Evolutionary conservation across 2,329 filamentous ascomycete genomes (phyloP), one percentile per base, ranked within the genome.

Genomic region (Trichoderma lentiforme): DNA sequence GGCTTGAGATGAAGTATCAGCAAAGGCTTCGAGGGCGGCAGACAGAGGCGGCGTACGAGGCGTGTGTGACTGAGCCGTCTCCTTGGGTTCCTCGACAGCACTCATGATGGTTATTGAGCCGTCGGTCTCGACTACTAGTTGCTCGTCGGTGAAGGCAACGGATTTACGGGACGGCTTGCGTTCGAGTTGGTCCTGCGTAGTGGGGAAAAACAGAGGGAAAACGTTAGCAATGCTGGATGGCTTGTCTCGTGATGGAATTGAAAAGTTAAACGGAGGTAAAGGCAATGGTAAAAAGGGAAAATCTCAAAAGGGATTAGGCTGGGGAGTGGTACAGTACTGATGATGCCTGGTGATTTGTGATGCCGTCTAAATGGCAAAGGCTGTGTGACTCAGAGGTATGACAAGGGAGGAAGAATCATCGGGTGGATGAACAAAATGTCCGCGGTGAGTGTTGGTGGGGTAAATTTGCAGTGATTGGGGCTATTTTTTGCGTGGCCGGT

Each of bases 141-240:
- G 89, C 79, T 93, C 93, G 83, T 96, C 93, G 81, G 92, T 95
- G 83, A 98, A 98, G 75, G 94, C 91, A 79, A 98, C 95, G 61
- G 94, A 97, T 85, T 98, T 97, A 84, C 95, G 92, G 79, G 92
- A 90, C 18, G 67, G 18, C 83, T 93, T 94, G 80, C 88, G 88
- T 78, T 91, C 87, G 77, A 81, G 69, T 60, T 75, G 76, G 32
- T 76, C 74, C 75, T 78, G 73, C 65, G 73, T 60, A 67, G 73
- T 76, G 77, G 73, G 65, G 74, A 30, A 63, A 74, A 70, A 64
- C 73, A 73, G 65, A 72, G 64, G 72, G 66, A 75, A 70, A 70
- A 72, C 57, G 63, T 57, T 36, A 73, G 63, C 39, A 24, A 39
- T 74, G 76, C 73, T 74, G 72, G 47, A 51, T 14, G 47, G 58